Base-by-base conservation (phyloP, 192 early-diverging fungal genomes). In the Coemansia sp. region DNA sequence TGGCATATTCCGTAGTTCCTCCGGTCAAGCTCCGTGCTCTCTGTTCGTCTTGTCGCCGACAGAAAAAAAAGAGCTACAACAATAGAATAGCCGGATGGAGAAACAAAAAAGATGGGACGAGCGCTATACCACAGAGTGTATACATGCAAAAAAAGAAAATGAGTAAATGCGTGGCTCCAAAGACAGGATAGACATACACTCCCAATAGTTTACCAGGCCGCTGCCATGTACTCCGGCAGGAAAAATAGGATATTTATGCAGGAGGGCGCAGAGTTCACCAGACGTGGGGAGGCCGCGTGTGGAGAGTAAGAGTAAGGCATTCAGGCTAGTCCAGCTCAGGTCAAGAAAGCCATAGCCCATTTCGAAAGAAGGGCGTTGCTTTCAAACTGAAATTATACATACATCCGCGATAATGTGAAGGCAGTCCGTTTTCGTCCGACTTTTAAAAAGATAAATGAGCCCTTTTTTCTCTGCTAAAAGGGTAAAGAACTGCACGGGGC, bases 341-440 rank as follows among this genome's bases (percentile, higher is more conserved):
- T 7, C 47, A 23, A n/a, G 21, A 50, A 25, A 26, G 23, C 23
- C 11, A 6, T 7, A 53, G 26, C 0, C 13, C 26, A 14, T 6
- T 6, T 14, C 26, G 13, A 53, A 6, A 28, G 12, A 14, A 7
- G 26, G 14, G 16, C 26, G 6, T 13, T 14, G 26, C 5, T 8
- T 2, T 31, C 26, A 26, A 31, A 16, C 52, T 16, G 52, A 53
- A 53, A 53, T 14, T 28, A 53, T 53, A 53, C 52, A 53, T 53
- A 53, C 52, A 53, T 53, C 52, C 52, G 52, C 52, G 52, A 28
- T 53, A 53, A 53, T 53, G 50, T 53, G 50, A 14, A 53, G 14
- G 50, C 50, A 52, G 50, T 53, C 50, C 25, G 25, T 53, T 31
- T 53, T 31, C 14, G 25, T 28, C 50, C 50, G 50, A 4, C 50